Evolutionary conservation across 2,329 filamentous ascomycete genomes (phyloP).

Genomic region (Clonostachys solani): DNA sequence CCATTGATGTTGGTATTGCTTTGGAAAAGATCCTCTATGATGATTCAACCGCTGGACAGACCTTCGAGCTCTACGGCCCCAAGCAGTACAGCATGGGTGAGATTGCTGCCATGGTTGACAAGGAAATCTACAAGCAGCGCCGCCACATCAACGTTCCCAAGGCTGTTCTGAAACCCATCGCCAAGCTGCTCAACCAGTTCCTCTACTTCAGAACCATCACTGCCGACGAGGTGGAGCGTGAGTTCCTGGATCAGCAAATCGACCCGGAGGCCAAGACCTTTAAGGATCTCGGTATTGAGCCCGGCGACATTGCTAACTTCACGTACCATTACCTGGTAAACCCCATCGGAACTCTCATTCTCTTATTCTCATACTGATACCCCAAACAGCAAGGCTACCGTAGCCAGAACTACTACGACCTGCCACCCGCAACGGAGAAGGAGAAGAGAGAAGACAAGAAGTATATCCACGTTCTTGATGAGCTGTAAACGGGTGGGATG

Average conservation of each 20-base stretch:
- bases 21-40: conserved; percentile 89
- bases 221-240: conserved; percentile 81
- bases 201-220: conserved; percentile 88
- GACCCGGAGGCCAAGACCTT: conserved; percentile 93
- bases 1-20: conserved; percentile 83
- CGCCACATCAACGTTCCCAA: conserved; percentile 91
- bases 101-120: conserved; percentile 83
- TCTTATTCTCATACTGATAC: conserved; percentile 19
- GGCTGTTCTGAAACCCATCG: conserved; percentile 68
- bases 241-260: conserved; percentile 90
- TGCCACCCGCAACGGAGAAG: conserved; percentile 90
- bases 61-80: conserved; percentile 90
- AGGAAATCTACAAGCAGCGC: conserved; percentile 86
- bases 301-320: conserved; percentile 78
- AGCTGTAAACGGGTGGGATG: conserved; percentile 56
- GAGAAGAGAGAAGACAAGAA: conserved; percentile 95
- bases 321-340: conserved; percentile 93
- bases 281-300: conserved; percentile 86
- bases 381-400: conserved; percentile 76
- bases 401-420: conserved; percentile 83
- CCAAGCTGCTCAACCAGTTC: conserved; percentile 70
- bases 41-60: conserved; percentile 84
- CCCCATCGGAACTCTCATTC: conserved; percentile 6
- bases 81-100: conserved; percentile 87
- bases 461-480: conserved; percentile 90